Conservation (phyloP, 1,284 basidiomycete species). For the Microbotryum intermedium region DNA sequence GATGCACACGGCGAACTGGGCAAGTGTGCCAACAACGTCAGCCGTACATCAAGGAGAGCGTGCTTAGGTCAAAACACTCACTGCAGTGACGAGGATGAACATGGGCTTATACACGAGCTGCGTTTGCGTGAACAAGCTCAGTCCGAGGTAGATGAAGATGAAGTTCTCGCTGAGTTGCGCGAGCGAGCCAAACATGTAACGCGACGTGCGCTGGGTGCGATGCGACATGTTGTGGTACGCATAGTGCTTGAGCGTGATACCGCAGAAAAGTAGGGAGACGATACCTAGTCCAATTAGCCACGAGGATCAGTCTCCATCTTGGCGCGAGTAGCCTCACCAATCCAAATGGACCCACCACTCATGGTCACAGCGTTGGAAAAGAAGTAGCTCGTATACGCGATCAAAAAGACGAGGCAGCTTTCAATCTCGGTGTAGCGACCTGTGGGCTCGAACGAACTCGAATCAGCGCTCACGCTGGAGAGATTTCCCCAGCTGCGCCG, state of each 20-base stretch:
- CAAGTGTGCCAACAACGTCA: not conserved
- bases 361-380: slow-evolving; percentile 90
- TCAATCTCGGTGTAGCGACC: slow-evolving; percentile 82
- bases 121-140: slow-evolving; percentile 87
- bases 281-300: slow-evolving; percentile 50
- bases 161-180: slow-evolving; percentile 97
- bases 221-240: slow-evolving; percentile 98
- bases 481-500: not conserved
- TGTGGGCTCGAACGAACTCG: not conserved
- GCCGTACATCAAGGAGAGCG: not conserved
- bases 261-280: slow-evolving; percentile 95
- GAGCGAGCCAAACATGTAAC: slow-evolving; percentile 86
- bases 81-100: slow-evolving; percentile 80
- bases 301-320: not conserved
- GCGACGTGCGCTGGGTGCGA: slow-evolving; percentile 87
- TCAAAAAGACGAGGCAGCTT: slow-evolving; percentile 84
- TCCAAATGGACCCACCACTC: slow-evolving; percentile 51
- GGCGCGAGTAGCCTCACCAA: too few species aligned
- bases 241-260: slow-evolving; percentile 98
- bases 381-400: slow-evolving; percentile 97
- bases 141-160: slow-evolving; percentile 97
- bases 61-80: slow-evolving; percentile 31
- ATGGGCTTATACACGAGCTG: slow-evolving; percentile 87
- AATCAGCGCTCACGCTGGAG: not conserved
- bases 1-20: slow-evolving; percentile 71